These are phyloP conservation scores for Triangularia verruculosa DNA, from an alignment of 2,329 filamentous ascomycete genomes.

Conservation along the genomic window DNA sequence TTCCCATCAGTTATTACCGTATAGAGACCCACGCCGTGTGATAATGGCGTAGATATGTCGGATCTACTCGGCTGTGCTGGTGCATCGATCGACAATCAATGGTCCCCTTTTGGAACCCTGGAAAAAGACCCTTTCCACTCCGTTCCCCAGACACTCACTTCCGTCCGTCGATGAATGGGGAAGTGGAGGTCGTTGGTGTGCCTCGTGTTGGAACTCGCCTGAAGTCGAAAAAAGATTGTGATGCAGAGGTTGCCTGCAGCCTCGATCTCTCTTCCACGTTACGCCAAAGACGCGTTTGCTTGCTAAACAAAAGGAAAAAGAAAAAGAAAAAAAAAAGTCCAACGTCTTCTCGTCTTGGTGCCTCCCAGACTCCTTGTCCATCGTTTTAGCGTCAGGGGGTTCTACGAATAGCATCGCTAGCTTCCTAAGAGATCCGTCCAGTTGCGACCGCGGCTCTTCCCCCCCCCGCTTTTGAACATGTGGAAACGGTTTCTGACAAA, in stretches of 20 bases:
- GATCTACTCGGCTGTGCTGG: background rate
- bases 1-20: too few species aligned
- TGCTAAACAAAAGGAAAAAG: background rate
- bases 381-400: background rate
- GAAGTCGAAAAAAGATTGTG: constrained; percentile 7
- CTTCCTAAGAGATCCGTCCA: background rate
- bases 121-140: constrained; percentile 8
- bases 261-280: background rate
- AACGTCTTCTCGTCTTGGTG: background rate
- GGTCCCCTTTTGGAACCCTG: constrained; percentile 14
- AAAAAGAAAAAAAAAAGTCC: background rate
- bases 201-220: constrained; percentile 19
- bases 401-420: background rate
- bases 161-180: too few species aligned
- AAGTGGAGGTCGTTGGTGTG: background rate
- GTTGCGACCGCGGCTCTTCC: background rate
- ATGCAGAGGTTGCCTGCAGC: constrained; percentile 4
- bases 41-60: background rate
- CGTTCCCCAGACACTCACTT: background rate
- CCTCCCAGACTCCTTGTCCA: background rate
- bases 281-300: background rate
- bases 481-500: background rate
- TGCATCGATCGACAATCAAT: constrained; percentile 21
- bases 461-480: background rate
- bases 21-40: background rate